A percentile compares a stretch with the other conserved stretches of the same genome.
Conservation (phyloP, 148 eudicot species). For the Chenopodium berlandieri region DNA sequence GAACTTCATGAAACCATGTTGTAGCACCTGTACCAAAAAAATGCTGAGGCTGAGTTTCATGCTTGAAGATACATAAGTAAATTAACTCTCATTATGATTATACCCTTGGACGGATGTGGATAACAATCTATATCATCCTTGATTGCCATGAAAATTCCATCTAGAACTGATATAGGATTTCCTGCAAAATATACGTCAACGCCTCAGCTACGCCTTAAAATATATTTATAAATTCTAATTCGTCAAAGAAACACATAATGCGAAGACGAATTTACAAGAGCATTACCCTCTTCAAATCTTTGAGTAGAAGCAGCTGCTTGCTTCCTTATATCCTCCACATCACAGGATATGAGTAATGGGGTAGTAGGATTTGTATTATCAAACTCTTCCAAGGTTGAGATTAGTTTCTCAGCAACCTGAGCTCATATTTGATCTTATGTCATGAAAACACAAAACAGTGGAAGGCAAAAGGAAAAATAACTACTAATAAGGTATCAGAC, state of each 20-base stretch:
- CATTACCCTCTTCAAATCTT: slow-evolving; percentile 85
- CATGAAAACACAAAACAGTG: background rate
- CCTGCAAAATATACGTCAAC: slow-evolving; percentile 50
- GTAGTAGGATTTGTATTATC: slow-evolving; percentile 59
- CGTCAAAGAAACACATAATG: background rate
- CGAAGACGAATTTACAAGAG: slow-evolving; percentile 13
- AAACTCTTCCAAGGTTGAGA: slow-evolving; percentile 80
- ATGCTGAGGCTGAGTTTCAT: slow-evolving; percentile 5
- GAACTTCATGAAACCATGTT: slow-evolving; percentile 85
- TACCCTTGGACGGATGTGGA: slow-evolving; percentile 88
- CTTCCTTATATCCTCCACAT: slow-evolving; percentile 73
- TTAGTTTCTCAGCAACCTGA: slow-evolving; percentile 87
- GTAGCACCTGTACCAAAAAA: slow-evolving; percentile 59
- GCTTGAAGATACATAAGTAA: background rate
- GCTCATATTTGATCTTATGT: background rate
- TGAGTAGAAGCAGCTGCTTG: slow-evolving; percentile 93
- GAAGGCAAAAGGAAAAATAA: slow-evolving; percentile 11
- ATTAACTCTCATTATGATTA: background rate
- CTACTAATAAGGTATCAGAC: slow-evolving; percentile 31
- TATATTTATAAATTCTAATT: background rate
- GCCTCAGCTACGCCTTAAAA: slow-evolving; percentile 1
- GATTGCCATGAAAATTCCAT: slow-evolving; percentile 90
- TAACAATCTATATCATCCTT: slow-evolving; percentile 97
- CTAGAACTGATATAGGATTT: slow-evolving; percentile 74
- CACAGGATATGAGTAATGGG: slow-evolving; percentile 74